Evolutionary conservation across 1,284 basidiomycete species (phyloP).

Genomic region (Ceratobasidium sp.): DNA sequence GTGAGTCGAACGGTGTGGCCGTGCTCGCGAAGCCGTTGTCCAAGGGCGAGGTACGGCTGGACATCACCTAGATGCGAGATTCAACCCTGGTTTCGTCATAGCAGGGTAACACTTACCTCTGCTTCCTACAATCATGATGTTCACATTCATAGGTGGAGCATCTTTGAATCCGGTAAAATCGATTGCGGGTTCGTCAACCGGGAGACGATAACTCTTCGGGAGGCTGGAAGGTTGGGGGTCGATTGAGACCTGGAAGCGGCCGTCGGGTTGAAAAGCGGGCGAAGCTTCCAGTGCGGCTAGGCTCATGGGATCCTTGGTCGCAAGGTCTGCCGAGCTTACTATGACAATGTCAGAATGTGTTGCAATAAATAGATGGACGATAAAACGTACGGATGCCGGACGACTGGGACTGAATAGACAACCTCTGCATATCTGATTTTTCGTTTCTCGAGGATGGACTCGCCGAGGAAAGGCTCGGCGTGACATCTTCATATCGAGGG

Average conservation of each 20-base stretch:
- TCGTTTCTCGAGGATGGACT: background rate
- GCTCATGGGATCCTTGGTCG: background rate
- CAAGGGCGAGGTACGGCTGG: conserved; percentile 78
- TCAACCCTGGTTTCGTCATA: background rate
- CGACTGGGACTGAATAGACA: conserved; percentile 33
- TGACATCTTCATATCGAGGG: conserved; percentile 32
- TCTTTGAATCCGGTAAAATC: conserved; percentile 58
- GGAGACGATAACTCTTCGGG: conserved; percentile 61
- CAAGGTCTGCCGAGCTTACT: background rate
- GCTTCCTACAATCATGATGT: conserved; percentile 75
- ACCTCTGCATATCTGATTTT: conserved; percentile 3
- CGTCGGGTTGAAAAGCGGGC: conserved; percentile 32
- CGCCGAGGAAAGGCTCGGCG: background rate
- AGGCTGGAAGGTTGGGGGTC: conserved; percentile 56
- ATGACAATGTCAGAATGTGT: background rate
- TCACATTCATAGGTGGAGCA: conserved; percentile 67
- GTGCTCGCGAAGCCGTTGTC: conserved; percentile 65
- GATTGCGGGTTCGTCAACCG: conserved; percentile 67
- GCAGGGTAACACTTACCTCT: conserved; percentile 60
- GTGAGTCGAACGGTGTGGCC: conserved; percentile 76
- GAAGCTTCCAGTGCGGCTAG: conserved; percentile 29
- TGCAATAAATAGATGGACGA: background rate
- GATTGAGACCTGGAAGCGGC: conserved; percentile 43
- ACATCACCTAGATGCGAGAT: conserved; percentile 68
- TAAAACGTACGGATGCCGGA: conserved; percentile 12